Conservation (phyloP, 1,284 basidiomycete genomes). For the Macrocystidia cucumis region DNA sequence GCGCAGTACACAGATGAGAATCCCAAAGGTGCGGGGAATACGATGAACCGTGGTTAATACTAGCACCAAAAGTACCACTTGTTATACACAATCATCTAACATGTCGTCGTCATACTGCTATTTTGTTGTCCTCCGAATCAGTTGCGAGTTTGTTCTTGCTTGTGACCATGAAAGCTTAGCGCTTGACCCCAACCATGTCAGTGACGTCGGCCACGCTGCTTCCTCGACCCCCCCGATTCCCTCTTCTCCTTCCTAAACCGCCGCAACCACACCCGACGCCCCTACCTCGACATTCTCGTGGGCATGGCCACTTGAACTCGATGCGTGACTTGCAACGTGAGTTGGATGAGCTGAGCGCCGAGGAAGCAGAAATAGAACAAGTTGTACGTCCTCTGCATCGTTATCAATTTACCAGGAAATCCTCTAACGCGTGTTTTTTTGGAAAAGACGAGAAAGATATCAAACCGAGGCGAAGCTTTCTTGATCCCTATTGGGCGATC, state of each 20-base stretch:
- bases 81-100: too few relatives aligned
- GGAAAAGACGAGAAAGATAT: too few relatives aligned
- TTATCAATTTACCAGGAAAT: too few relatives aligned
- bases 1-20: conserved; percentile 77
- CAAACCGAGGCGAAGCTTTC: conserved; percentile 60
- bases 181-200: too few relatives aligned
- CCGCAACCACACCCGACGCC: conserved; percentile 64
- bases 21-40: conserved; percentile 84
- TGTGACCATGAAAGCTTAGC: too few relatives aligned
- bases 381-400: conserved; percentile 37
- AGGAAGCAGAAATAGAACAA: conserved; percentile 73
- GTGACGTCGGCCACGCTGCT: conserved; percentile 64
- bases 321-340: conserved; percentile 68
- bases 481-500: conserved; percentile 68
- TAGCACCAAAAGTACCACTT: conserved; percentile 2
- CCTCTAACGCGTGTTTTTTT: too few relatives aligned
- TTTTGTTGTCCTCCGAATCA: too few relatives aligned
- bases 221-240: conserved; percentile 52
- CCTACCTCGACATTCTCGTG: conserved; percentile 34
- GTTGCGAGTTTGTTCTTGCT: too few relatives aligned
- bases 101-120: too few relatives aligned
- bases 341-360: conserved; percentile 80
- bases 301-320: conserved; percentile 47
- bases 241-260: conserved; percentile 55
- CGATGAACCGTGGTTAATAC: conserved; percentile 82